Evolutionary conservation across 257 asterid species (phyloP), one percentile per base, ranked within the genome.

Genomic region (Agastache rugosa): DNA sequence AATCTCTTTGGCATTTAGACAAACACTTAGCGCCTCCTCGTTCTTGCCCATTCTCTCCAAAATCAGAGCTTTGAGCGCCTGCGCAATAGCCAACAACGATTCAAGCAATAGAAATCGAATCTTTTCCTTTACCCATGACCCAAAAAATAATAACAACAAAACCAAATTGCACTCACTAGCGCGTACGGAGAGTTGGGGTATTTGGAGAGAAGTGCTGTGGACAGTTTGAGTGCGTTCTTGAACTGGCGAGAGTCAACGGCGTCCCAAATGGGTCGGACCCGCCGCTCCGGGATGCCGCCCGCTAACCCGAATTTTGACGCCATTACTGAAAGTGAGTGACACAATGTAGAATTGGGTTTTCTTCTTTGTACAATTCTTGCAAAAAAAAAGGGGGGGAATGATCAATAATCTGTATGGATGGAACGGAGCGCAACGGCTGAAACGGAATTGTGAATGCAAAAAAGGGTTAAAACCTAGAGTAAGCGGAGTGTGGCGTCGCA

Each of bases 191-290:
- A 90, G 45, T 83, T 89, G 3, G 98, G 96, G 79, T 81, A 82
- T 82, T 92, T 95, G 78, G 97, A 73, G 12, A 95, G 88, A 75
- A 95, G 91, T 19, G 87, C 62, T 12, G 89, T 77, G 66, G 91
- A 84, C 53, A 81, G 96, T 87, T 92, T 95, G 80, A 95, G 91
- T 22, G 98, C 98, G 75, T 82, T 89, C 83, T 89, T 95, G 90
- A 83, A 92, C 90, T 90, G 97, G 72, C 98, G 98, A 65, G 97
- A 87, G 72, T 92, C 96, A 67, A 95, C 85, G 78, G 98, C 96
- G 67, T 95, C 99, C 98, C 98, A 89, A 61, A 95, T 85, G 70
- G 96, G 96, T 67, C 96, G 96, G 77, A 90, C 96, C 72, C 97
- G 84, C 31, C 97, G 93, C 90, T 92, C 99, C 84, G 97, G 96